phyloP scores from a whole-genome alignment of 139 green algal species.

The Chlamydomonas asymmetrica region DNA sequence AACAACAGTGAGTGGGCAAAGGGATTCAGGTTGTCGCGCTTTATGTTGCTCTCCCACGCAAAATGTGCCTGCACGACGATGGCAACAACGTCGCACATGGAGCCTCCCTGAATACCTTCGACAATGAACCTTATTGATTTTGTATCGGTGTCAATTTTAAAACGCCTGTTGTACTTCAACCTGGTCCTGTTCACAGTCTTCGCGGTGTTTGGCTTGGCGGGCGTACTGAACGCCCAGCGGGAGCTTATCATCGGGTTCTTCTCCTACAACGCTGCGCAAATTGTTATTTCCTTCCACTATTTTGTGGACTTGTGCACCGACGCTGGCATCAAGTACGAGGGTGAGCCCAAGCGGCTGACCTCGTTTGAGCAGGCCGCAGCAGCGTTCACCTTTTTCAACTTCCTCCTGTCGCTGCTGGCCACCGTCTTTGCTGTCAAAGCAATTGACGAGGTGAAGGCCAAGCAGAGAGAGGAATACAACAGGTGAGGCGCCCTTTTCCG shows the following conservation, averaged over 20 bases:
- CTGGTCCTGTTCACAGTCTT: too few species aligned
- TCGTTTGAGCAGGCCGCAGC: conserved; percentile 62
- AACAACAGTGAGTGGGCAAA: conserved; percentile 6
- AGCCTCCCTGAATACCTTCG: background rate
- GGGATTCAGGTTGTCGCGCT: background rate
- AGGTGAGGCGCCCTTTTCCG: conserved; percentile 8
- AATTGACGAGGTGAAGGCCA: conserved; percentile 56
- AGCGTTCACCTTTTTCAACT: conserved; percentile 76
- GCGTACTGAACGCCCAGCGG: conserved; percentile 67
- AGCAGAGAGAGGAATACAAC: conserved; percentile 67
- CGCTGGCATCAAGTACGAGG: conserved; percentile 41
- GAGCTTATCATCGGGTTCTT: conserved; percentile 80
- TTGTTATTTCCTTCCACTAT: conserved; percentile 56
- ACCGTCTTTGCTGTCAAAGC: conserved; percentile 57
- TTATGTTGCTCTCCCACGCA: background rate
- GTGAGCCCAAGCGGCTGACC: conserved; percentile 52
- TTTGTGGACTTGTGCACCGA: conserved; percentile 69
- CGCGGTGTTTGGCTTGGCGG: conserved; percentile 70
- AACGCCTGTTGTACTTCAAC: conserved; percentile 24
- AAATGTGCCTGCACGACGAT: background rate
- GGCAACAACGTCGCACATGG: background rate
- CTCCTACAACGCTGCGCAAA: conserved; percentile 73
- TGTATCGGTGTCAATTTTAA: background rate
- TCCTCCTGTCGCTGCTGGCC: conserved; percentile 58
- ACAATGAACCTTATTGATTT: background rate